Evolutionary conservation across 2,329 filamentous ascomycete genomes (phyloP).

Genomic region (Penicillium brasilianum): DNA sequence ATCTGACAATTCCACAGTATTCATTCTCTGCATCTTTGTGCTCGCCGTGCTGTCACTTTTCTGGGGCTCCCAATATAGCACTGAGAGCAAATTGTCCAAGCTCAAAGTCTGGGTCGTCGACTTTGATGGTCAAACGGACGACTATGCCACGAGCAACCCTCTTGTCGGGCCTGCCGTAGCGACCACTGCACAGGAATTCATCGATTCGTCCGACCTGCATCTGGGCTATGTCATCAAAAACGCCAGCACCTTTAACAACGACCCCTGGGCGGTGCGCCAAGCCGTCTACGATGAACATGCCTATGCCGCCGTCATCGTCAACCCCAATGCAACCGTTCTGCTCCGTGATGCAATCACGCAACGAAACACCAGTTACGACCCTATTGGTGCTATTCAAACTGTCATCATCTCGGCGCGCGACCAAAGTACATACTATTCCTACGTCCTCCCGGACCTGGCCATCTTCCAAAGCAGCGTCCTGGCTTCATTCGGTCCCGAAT

Average conservation of each 20-base stretch:
- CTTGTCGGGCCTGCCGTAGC: constrained; percentile 63
- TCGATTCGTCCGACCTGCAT: constrained; percentile 45
- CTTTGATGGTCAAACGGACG: constrained; percentile 63
- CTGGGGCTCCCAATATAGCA: constrained; percentile 63
- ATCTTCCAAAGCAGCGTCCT: constrained; percentile 55
- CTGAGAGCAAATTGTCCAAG: constrained; percentile 54
- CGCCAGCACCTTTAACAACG: constrained; percentile 59
- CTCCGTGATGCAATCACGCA: constrained; percentile 60
- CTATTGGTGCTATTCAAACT: constrained; percentile 62
- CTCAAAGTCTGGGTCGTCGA: constrained; percentile 66
- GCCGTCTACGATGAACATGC: constrained; percentile 63
- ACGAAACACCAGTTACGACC: constrained; percentile 65
- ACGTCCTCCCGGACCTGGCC: constrained; percentile 59
- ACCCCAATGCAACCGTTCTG: constrained; percentile 65
- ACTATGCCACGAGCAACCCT: constrained; percentile 56
- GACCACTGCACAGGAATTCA: constrained; percentile 51
- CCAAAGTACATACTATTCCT: constrained; percentile 58
- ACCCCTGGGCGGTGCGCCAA: constrained; percentile 61
- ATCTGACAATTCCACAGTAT: constrained; percentile 23
- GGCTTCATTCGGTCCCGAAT: constrained; percentile 54
- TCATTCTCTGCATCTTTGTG: constrained; percentile 61
- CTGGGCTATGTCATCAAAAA: constrained; percentile 58
- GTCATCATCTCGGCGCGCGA: constrained; percentile 63
- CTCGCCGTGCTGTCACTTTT: constrained; percentile 63
- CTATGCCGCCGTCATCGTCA: constrained; percentile 67